A percentile compares a stretch with the other conserved stretches of the same genome.
Conservation (phyloP, 1,284 basidiomycete genomes). For the Marasmius oreades region DNA sequence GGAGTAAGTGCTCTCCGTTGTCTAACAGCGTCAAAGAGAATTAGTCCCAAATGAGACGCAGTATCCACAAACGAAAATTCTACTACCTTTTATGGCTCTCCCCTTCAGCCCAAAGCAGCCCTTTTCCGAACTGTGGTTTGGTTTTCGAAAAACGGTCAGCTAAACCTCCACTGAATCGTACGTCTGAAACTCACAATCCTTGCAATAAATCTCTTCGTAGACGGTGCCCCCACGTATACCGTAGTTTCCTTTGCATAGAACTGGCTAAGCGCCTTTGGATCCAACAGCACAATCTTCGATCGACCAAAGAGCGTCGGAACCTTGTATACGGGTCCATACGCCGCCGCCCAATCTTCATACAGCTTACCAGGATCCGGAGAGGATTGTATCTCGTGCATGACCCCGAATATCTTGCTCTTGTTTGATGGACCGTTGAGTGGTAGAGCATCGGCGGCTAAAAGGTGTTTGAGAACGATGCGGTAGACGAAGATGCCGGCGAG, state of each 20-base stretch:
- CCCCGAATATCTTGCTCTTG: slow-evolving; percentile 34
- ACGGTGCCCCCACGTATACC: slow-evolving; percentile 38
- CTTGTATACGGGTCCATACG: slow-evolving; percentile 46
- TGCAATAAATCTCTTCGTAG: slow-evolving; percentile 36
- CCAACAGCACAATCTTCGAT: slow-evolving; percentile 41
- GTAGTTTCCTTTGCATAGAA: slow-evolving; percentile 48
- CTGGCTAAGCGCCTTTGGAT: slow-evolving; percentile 52
- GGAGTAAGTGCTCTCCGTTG: slow-evolving; percentile 42
- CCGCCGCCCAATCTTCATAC: slow-evolving; percentile 38
- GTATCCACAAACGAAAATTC: too few species aligned
- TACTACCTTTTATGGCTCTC: slow-evolving; percentile 30
- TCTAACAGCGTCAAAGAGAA: slow-evolving; percentile 23
- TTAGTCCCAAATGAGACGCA: too few species aligned
- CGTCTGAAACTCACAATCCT: slow-evolving; percentile 32
- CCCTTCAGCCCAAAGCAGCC: slow-evolving; percentile 47
- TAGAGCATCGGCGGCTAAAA: slow-evolving; percentile 12
- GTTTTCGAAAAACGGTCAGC: background rate
- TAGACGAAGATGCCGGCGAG: background rate
- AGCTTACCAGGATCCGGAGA: slow-evolving; percentile 26
- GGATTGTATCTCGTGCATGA: slow-evolving; percentile 24
- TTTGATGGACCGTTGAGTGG: slow-evolving; percentile 31
- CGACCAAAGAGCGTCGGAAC: slow-evolving; percentile 38
- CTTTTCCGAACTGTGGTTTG: slow-evolving; percentile 40
- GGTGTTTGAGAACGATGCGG: background rate
- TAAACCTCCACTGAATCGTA: too few species aligned